Percentiles rank a stretch among this genome's conserved stretches.
Conservation (phyloP, 768 basidiomycete genomes). For the Pilatotrama ljubarskyi region DNA sequence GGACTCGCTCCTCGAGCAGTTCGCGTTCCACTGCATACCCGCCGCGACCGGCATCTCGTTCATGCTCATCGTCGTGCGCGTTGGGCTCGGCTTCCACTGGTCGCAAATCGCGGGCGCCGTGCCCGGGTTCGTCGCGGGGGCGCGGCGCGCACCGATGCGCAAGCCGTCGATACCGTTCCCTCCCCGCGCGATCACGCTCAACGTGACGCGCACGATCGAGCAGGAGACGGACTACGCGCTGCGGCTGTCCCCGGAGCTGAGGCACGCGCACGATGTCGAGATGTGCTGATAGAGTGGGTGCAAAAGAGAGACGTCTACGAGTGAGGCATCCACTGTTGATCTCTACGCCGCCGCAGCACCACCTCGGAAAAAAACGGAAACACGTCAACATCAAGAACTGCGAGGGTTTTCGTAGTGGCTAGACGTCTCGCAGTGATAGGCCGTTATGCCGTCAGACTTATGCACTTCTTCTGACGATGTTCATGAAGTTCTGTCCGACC, state of each 20-base stretch:
- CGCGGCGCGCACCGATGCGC: background rate
- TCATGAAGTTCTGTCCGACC: no score
- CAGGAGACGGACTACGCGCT: conserved; percentile 13
- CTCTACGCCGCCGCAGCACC: no score
- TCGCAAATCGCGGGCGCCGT: background rate
- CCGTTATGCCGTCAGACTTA: no score
- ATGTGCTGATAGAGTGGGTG: no score
- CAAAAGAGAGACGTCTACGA: no score
- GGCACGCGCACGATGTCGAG: no score
- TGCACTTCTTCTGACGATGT: no score
- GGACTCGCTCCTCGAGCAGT: conserved; percentile 8
- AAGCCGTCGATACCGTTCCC: background rate
- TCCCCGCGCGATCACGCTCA: conserved; percentile 2
- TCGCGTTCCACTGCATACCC: conserved; percentile 17
- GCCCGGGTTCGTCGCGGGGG: background rate
- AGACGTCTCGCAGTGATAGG: no score
- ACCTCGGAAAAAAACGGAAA: no score
- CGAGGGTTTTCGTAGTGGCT: no score
- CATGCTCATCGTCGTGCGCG: conserved; percentile 19
- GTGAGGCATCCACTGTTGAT: no score
- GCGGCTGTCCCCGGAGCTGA: no score
- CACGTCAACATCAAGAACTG: background rate
- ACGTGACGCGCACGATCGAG: conserved; percentile 6
- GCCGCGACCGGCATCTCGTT: conserved; percentile 17
- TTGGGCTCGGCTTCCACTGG: conserved; percentile 15